These are phyloP conservation scores for Incumbomyces delicatus DNA, from an alignment of 2,329 filamentous ascomycete genomes.

Conservation along the genomic window DNA sequence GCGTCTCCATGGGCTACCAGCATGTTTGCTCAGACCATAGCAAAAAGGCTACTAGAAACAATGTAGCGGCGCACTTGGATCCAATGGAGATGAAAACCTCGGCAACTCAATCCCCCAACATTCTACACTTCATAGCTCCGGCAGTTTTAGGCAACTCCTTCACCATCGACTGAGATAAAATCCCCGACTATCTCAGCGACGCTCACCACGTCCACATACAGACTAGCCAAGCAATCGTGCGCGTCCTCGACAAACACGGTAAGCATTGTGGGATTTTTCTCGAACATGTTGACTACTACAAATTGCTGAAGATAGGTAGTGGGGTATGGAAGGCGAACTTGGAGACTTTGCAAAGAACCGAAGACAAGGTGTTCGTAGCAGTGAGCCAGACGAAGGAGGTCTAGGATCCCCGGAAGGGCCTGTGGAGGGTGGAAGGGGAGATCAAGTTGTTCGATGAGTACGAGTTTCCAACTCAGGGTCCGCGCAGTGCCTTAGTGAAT, in stretches of 20 bases:
- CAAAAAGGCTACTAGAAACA: too few species aligned
- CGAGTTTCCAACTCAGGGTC: not conserved
- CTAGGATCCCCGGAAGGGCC: not conserved
- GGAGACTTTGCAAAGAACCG: not conserved
- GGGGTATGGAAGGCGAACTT: not conserved
- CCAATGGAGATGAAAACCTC: too few species aligned
- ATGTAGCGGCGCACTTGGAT: too few species aligned
- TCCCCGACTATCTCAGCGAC: too few species aligned
- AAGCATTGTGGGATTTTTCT: not conserved
- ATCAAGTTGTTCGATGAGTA: not conserved
- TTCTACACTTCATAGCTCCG: too few species aligned
- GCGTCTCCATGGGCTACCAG: not conserved
- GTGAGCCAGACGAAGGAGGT: not conserved
- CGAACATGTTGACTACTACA: not conserved
- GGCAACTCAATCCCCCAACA: too few species aligned
- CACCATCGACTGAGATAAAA: too few species aligned
- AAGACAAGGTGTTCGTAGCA: not conserved
- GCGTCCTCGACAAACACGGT: not conserved
- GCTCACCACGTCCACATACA: too few species aligned
- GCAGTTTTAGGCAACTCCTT: too few species aligned
- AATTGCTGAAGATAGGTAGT: not conserved
- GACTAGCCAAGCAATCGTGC: too few species aligned
- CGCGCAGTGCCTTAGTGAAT: not conserved
- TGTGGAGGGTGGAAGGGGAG: not conserved
- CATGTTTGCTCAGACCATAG: not conserved